These are phyloP conservation scores for Penicillium paradoxum DNA, from an alignment of 495 filamentous ascomycete species.

Conservation along the genomic window DNA sequence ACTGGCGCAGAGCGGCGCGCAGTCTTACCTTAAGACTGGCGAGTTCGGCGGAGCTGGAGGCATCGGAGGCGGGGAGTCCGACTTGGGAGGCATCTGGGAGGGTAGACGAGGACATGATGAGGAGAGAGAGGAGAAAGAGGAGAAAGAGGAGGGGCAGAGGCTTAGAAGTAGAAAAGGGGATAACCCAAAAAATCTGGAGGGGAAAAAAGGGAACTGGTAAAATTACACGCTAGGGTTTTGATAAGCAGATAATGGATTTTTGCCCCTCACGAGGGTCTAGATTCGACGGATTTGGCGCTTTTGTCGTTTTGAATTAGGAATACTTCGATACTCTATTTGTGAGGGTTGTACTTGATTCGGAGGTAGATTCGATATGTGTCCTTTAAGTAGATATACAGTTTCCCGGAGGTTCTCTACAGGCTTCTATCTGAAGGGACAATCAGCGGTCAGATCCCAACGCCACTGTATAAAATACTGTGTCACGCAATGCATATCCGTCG, in stretches of 20 bases:
- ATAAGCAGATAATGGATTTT: slow-evolving; percentile 6
- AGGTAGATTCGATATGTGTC: background rate
- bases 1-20: slow-evolving; percentile 60
- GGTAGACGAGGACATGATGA: slow-evolving; percentile 57
- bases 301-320: background rate
- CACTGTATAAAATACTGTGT: slow-evolving; percentile 1
- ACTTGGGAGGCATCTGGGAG: slow-evolving; percentile 45
- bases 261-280: slow-evolving; percentile 4
- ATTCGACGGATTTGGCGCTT: background rate
- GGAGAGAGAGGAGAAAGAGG: slow-evolving; percentile 26
- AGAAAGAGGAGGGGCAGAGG: slow-evolving; percentile 21
- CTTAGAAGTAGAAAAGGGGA: slow-evolving; percentile 23
- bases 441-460: background rate
- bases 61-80: slow-evolving; percentile 46
- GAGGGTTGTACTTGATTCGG: background rate
- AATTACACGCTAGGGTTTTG: slow-evolving; percentile 3
- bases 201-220: slow-evolving; percentile 20
- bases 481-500: slow-evolving; percentile 1
- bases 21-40: slow-evolving; percentile 85
- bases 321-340: background rate
- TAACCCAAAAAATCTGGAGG: slow-evolving; percentile 23
- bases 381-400: background rate
- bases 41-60: slow-evolving; percentile 83
- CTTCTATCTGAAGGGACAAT: background rate
- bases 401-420: background rate